Evolutionary conservation across 2,329 filamentous ascomycete species (phyloP).

Genomic region (Cyphellophora attinorum): DNA sequence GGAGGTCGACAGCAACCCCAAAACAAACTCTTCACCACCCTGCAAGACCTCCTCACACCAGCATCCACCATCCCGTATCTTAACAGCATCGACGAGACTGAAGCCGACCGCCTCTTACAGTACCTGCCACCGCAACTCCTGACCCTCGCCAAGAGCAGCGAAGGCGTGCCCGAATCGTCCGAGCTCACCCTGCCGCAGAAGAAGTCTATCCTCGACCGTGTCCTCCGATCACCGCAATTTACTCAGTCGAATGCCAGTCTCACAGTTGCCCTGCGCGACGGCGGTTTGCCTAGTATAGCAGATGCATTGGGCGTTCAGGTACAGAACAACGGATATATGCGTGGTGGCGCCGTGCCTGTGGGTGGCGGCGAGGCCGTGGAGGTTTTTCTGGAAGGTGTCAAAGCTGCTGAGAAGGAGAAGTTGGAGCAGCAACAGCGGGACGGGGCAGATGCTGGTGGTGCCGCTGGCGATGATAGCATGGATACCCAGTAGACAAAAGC

Average conservation of each 20-base stretch:
- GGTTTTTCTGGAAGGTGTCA: constrained; percentile 83
- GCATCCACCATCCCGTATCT: constrained; percentile 69
- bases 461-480: constrained; percentile 30
- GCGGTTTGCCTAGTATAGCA: constrained; percentile 79
- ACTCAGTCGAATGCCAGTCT: constrained; percentile 75
- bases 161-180: constrained; percentile 48
- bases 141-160: constrained; percentile 61
- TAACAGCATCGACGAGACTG: constrained; percentile 51
- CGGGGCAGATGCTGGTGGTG: constrained; percentile 18
- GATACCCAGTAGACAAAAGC: constrained; percentile 32
- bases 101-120: constrained; percentile 62
- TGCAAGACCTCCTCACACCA: constrained; percentile 75
- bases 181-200: constrained; percentile 63
- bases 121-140: constrained; percentile 73
- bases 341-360: constrained; percentile 68
- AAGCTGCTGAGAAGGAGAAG: constrained; percentile 49
- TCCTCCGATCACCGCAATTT: constrained; percentile 84
- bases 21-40: constrained; percentile 65
- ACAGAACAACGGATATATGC: constrained; percentile 73
- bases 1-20: constrained; percentile 38
- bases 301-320: constrained; percentile 76
- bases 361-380: constrained; percentile 83
- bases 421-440: constrained; percentile 18
- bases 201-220: constrained; percentile 67
- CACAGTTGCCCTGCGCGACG: constrained; percentile 80